phyloP scores from a whole-genome alignment of 2,329 filamentous ascomycete genomes.

The Calonectria henricotiae region DNA sequence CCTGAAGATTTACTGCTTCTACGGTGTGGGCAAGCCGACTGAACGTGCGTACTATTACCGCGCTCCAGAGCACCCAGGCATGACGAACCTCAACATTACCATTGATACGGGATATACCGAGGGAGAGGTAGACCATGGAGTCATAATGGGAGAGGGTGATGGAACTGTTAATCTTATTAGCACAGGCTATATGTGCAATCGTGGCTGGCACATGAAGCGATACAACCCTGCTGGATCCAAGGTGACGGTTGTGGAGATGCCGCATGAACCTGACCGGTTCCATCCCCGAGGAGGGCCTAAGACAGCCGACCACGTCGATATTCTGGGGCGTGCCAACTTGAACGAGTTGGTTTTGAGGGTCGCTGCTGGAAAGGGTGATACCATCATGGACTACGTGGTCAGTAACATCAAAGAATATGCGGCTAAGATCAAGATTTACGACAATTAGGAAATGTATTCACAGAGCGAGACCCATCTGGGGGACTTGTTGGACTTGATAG shows the following conservation, averaged over 20 bases:
- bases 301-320: slow-evolving; percentile 95
- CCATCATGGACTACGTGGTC: slow-evolving; percentile 83
- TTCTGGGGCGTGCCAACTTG: slow-evolving; percentile 87
- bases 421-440: slow-evolving; percentile 85
- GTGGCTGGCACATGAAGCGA: slow-evolving; percentile 92
- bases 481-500: slow-evolving; percentile 30
- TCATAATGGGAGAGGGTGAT: slow-evolving; percentile 96
- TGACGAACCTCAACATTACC: slow-evolving; percentile 81
- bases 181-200: slow-evolving; percentile 96
- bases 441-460: slow-evolving; percentile 65
- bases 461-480: slow-evolving; percentile 40
- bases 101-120: slow-evolving; percentile 78
- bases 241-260: slow-evolving; percentile 94
- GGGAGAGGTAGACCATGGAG: slow-evolving; percentile 83
- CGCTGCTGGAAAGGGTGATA: slow-evolving; percentile 86
- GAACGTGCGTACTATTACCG: slow-evolving; percentile 95
- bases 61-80: slow-evolving; percentile 73
- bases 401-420: slow-evolving; percentile 90
- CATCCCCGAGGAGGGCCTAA: slow-evolving; percentile 82
- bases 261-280: slow-evolving; percentile 94
- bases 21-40: slow-evolving; percentile 93
- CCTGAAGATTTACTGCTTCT: slow-evolving; percentile 98
- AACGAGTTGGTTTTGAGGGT: slow-evolving; percentile 93
- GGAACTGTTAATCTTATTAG: slow-evolving; percentile 96
- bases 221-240: slow-evolving; percentile 91